phyloP scores from a whole-genome alignment of 2,329 filamentous ascomycete species.

The Alternaria incomplexa region DNA sequence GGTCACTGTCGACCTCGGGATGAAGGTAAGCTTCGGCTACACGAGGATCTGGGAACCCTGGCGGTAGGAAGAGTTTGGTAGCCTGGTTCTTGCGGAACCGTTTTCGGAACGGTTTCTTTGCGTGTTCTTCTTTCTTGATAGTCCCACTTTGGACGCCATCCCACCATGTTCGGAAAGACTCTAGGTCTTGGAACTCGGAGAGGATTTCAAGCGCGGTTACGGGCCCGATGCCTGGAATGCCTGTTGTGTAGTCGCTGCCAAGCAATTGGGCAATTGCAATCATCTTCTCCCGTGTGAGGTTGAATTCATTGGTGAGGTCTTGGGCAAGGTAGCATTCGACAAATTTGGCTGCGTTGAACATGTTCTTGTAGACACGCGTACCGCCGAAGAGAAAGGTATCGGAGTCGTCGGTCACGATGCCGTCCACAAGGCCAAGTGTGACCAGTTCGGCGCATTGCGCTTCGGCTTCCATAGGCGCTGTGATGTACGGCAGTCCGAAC shows the following conservation, averaged over 20 bases:
- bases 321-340: slow-evolving; percentile 90
- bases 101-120: slow-evolving; percentile 71
- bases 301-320: slow-evolving; percentile 89
- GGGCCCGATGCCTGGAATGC: slow-evolving; percentile 86
- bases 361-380: slow-evolving; percentile 97
- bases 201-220: slow-evolving; percentile 95
- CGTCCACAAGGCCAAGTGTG: slow-evolving; percentile 84
- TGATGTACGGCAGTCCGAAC: slow-evolving; percentile 95
- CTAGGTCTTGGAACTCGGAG: slow-evolving; percentile 80
- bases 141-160: slow-evolving; percentile 71
- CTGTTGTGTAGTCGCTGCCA: slow-evolving; percentile 94
- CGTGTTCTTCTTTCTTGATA: slow-evolving; percentile 65
- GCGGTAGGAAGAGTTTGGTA: slow-evolving; percentile 84
- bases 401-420: slow-evolving; percentile 96
- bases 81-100: slow-evolving; percentile 83
- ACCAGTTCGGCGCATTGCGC: slow-evolving; percentile 96
- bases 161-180: slow-evolving; percentile 90
- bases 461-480: slow-evolving; percentile 98
- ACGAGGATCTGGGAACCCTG: slow-evolving; percentile 76
- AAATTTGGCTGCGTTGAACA: slow-evolving; percentile 98
- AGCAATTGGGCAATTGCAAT: slow-evolving; percentile 90
- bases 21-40: slow-evolving; percentile 84
- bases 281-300: slow-evolving; percentile 82
- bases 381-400: slow-evolving; percentile 97
- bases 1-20: slow-evolving; percentile 81